Evolutionary conservation across 2,329 filamentous ascomycete genomes (phyloP).

Genomic region (Didymella lethalis): DNA sequence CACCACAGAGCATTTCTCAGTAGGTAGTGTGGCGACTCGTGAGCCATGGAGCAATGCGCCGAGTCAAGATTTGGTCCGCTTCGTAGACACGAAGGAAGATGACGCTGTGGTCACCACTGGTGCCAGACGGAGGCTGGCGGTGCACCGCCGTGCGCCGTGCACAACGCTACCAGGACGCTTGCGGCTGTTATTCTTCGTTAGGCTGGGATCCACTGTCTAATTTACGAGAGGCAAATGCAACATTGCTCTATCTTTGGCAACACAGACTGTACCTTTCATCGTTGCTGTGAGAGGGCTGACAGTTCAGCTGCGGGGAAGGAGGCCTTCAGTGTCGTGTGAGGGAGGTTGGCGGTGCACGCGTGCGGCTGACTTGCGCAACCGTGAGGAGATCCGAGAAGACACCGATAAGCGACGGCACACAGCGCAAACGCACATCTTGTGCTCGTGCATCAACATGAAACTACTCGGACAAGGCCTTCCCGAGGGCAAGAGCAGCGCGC

Average conservation of each 20-base stretch:
- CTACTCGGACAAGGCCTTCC: neutral
- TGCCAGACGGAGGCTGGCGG: conserved; percentile 7
- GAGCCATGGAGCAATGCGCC: neutral
- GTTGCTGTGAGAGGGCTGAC: conserved; percentile 2
- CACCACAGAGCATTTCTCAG: neutral
- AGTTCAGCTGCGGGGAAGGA: conserved; percentile 8
- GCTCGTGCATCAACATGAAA: conserved; percentile 6
- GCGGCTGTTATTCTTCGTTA: conserved; percentile 13
- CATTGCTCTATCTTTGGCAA: conserved; percentile 18
- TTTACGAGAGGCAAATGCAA: conserved; percentile 18
- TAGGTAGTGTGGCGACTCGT: neutral
- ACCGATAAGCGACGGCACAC: conserved; percentile 9
- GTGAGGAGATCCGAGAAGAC: conserved; percentile 16
- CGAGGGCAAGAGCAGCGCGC: conserved; percentile 1
- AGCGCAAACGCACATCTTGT: conserved; percentile 3
- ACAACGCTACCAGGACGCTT: conserved; percentile 16
- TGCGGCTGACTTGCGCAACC: conserved; percentile 8
- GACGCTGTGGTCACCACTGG: conserved; percentile 10
- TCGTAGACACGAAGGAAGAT: conserved; percentile 16
- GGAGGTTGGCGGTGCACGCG: conserved; percentile 1
- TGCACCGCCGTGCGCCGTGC: conserved; percentile 16
- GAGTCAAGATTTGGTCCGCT: neutral
- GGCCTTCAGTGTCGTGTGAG: neutral
- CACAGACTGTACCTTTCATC: conserved; percentile 11
- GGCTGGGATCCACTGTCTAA: conserved; percentile 12